Conservation (phyloP, 352 stramenopile genomes). For the Phytophthora foliorum region DNA sequence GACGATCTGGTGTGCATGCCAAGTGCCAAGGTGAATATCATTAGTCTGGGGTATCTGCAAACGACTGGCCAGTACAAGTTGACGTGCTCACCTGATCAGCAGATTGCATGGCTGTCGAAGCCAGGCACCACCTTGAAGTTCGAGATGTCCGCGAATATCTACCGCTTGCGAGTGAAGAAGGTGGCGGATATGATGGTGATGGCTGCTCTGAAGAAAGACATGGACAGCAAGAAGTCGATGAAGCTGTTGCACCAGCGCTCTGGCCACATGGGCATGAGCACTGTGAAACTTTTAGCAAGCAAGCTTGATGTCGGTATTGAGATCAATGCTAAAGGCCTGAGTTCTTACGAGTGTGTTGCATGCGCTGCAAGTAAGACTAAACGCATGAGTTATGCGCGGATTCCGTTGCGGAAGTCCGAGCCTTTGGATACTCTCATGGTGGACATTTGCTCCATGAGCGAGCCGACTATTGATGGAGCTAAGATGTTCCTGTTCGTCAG, state of each 20-base stretch:
- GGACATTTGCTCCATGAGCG: not conserved
- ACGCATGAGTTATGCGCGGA: constrained; percentile 15
- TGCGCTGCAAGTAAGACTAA: constrained; percentile 10
- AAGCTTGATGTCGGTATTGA: constrained; percentile 22
- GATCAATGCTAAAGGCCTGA: constrained; percentile 21
- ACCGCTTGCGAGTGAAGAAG: constrained; percentile 3
- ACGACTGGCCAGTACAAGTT: constrained; percentile 16
- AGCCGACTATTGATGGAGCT: not conserved
- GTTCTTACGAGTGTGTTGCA: constrained; percentile 18
- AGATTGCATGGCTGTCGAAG: constrained; percentile 16
- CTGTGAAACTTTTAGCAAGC: not conserved
- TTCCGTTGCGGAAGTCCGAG: constrained; percentile 1
- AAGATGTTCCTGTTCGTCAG: not conserved
- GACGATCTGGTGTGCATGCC: constrained; percentile 15
- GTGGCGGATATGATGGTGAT: constrained; percentile 15
- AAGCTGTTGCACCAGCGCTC: constrained; percentile 19
- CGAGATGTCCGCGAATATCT: constrained; percentile 16
- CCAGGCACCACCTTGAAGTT: constrained; percentile 10
- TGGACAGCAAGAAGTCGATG: constrained; percentile 8
- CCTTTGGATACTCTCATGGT: constrained; percentile 9
- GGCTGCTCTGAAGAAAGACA: constrained; percentile 5
- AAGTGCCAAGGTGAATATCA: constrained; percentile 12
- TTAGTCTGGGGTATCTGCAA: constrained; percentile 15
- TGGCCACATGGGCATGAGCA: constrained; percentile 13
- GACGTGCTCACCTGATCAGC: constrained; percentile 7